phyloP scores from a whole-genome alignment of 2,329 filamentous ascomycete species.

The Tricladium varicosporioides region DNA sequence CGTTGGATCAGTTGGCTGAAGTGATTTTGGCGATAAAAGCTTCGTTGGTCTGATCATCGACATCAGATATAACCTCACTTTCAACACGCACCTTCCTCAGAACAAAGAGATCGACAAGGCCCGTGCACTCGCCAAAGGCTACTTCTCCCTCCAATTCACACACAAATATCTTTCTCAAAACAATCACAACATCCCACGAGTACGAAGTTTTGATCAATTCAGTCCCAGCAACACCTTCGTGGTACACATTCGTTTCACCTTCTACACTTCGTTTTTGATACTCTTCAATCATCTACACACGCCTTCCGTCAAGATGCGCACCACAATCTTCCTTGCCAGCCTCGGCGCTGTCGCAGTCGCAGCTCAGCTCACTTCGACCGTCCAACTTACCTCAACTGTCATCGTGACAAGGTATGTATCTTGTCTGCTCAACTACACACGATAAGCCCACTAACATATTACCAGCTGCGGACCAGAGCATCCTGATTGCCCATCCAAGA shows the following conservation, averaged over 20 bases:
- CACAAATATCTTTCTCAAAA: too few relatives aligned
- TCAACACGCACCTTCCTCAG: too few relatives aligned
- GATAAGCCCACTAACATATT: neutral
- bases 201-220: neutral
- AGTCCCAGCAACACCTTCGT: neutral
- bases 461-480: slow-evolving; percentile 10
- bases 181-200: too few relatives aligned
- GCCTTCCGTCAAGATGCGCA: slow-evolving; percentile 15
- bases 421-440: too few relatives aligned
- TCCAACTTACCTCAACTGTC: slow-evolving; percentile 7
- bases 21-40: too few relatives aligned
- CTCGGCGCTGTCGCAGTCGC: slow-evolving; percentile 8
- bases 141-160: too few relatives aligned
- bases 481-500: neutral
- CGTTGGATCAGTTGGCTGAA: too few relatives aligned
- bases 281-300: neutral
- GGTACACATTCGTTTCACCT: neutral
- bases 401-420: neutral
- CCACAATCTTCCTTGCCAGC: slow-evolving; percentile 16
- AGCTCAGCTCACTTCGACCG: slow-evolving; percentile 4
- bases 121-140: too few relatives aligned
- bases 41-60: too few relatives aligned
- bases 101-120: too few relatives aligned
- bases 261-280: neutral
- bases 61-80: too few relatives aligned